Evolutionary conservation across 176 grass and related monocot genomes (phyloP).

Genomic region (Thinopyrum elongatum): DNA sequence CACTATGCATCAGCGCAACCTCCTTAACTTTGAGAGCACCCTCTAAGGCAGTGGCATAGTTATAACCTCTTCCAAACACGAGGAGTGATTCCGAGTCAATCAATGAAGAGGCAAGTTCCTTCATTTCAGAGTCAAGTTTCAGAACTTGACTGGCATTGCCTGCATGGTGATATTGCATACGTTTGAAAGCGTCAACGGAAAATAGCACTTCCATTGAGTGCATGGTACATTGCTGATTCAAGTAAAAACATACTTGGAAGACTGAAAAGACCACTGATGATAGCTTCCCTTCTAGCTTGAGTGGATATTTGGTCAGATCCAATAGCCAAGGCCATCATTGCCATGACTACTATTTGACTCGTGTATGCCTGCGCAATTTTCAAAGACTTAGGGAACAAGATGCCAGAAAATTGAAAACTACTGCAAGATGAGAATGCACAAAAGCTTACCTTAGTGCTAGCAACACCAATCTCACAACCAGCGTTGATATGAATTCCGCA

Average conservation of each 20-base stretch:
- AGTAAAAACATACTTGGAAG: conserved; percentile 62
- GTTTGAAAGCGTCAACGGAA: background rate
- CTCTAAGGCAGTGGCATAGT: conserved; percentile 93
- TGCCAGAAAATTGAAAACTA: background rate
- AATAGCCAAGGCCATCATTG: conserved; percentile 94
- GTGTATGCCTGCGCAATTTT: conserved; percentile 75
- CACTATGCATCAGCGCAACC: conserved; percentile 88
- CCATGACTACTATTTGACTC: conserved; percentile 95
- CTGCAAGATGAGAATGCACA: background rate
- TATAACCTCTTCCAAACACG: conserved; percentile 90
- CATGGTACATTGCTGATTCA: background rate
- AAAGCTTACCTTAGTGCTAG: conserved; percentile 80
- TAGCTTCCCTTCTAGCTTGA: conserved; percentile 60
- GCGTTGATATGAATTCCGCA: conserved; percentile 97
- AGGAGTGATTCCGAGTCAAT: conserved; percentile 71
- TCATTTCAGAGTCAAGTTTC: conserved; percentile 93
- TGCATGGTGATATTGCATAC: background rate
- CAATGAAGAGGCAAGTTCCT: conserved; percentile 80
- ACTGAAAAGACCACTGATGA: conserved; percentile 59
- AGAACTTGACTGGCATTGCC: conserved; percentile 69
- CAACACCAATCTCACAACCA: conserved; percentile 97
- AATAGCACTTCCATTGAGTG: background rate
- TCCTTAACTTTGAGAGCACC: conserved; percentile 98
- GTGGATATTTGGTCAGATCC: conserved; percentile 94
- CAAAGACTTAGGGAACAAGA: conserved; percentile 14